Base-by-base conservation (phyloP, 805 yeast genomes). In the Metschnikowia cubensis region DNA sequence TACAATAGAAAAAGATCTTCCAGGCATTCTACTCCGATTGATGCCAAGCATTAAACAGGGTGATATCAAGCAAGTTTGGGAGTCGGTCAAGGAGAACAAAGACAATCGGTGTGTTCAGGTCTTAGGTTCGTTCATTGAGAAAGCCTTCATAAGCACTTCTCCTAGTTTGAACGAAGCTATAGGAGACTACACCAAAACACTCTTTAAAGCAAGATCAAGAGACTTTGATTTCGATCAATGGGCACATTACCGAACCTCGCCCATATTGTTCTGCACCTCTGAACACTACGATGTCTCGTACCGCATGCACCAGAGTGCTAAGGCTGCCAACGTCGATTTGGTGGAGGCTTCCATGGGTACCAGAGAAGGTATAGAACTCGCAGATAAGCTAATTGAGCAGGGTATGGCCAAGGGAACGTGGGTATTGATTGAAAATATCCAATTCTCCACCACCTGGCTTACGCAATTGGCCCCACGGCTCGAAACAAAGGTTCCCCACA, bases 371-470 rank as follows among this genome's bases (percentile, higher is more conserved):
- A 64, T 73, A 1, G 76, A 70, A 2, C 67, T 73, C 37, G 91
- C 92, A 0, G 79, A 77, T 20, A 67, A 70, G 45, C 80, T 81
- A n/a, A 67, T 89, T 7, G 59, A 63, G 1, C 65, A 62, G 8
- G 80, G 82, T 0, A 60, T 75, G 1, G 67, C 62, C n/a, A 60
- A 61, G 1, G 89, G 88, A 0, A 58, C 64, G 1, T 89, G 96
- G 96, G 64, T 92, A 0, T 58, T 91, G 29, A 65, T 92, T 31
- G 96, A 92, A 61, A 91, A 91, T 60, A 70, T 88, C 11, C 96
- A 92, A 51, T 77, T 86, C 75, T 81, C 94, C 0, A 69, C 77
- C 1, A 64, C 61, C 3, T 85, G 96, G 89, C 67, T 87, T 25
- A 79, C 75, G 13, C 60, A 70, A 8, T 64, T 87, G 17, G 83